Base-by-base conservation (phyloP, 306 rosid genomes). In the Sechiopsis laciniata region DNA sequence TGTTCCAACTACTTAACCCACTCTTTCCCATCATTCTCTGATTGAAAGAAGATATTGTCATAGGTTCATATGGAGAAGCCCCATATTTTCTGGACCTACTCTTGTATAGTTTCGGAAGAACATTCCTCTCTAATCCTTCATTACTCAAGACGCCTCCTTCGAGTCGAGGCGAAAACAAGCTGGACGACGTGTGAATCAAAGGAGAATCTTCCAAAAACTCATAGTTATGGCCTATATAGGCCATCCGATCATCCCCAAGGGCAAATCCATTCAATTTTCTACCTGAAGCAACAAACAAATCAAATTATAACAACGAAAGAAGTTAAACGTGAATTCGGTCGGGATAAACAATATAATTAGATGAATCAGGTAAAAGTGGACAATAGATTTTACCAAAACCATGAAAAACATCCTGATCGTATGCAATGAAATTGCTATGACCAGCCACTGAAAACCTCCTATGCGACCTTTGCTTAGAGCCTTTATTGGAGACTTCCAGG, bases 151-250 rank as follows among this genome's bases (percentile, higher is more conserved):
- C 64, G 79, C 84, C 82, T 77, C 83, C 86, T 55, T 82, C 85
- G 61, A 78, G 90, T 80, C 82, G 80, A 0, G 92, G 85, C n/a
- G 87, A 84, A 83, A 89, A 92, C 45, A 85, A 72, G 82, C 89
- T 86, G 2, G 90, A 89, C 3, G 92, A 85, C 17, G 83, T 74
- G 75, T 71, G 84, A 64, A 87, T 61, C 84, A 86, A 75, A 17
- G 96, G 89, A 58, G 96, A 89, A 62, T 91, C 97, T 37, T 95
- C 99, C 74, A 87, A 74, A 48, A 84, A 83, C 78, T 91, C 96
- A 51, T 88, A 87, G 76, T 55, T 78, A 68, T 88, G 90, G 73
- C 88, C 89, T 45, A 82, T 78, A 75, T 85, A 86, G 24, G 66
- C 79, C 78, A 84, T 63, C 75, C 71, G 89, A 56, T 90, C 97